These are phyloP conservation scores for Arthrinium phaeospermum DNA, from an alignment of 2,329 filamentous ascomycete species.

Conservation along the genomic window DNA sequence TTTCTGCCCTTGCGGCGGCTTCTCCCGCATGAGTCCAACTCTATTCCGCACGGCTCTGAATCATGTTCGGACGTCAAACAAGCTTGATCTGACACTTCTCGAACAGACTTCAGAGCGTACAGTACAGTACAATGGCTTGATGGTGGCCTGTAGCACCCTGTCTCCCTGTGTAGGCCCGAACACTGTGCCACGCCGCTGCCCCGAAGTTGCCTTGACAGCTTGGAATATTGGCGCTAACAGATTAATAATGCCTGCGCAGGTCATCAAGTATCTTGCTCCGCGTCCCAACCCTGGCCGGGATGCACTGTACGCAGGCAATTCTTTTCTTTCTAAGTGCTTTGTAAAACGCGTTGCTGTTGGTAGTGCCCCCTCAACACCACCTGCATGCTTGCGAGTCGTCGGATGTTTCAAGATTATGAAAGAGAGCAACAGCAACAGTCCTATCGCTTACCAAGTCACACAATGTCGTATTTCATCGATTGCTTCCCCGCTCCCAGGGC, in stretches of 20 bases:
- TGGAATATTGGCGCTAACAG: slow-evolving; percentile 2
- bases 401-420: slow-evolving; percentile 17
- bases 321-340: neutral
- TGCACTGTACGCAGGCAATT: neutral
- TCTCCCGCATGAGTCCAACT: slow-evolving; percentile 9
- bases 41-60: slow-evolving; percentile 7
- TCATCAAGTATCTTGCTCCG: neutral
- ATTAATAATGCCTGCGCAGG: slow-evolving; percentile 15
- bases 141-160: neutral
- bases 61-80: slow-evolving; percentile 12
- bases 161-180: neutral
- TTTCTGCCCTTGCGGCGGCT: slow-evolving; percentile 5
- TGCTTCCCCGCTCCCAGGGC: slow-evolving; percentile 10
- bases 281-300: neutral
- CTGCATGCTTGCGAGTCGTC: slow-evolving; percentile 2
- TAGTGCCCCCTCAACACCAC: neutral
- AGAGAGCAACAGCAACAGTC: neutral
- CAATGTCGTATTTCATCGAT: slow-evolving; percentile 14
- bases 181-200: slow-evolving; percentile 8
- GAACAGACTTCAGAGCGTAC: neutral
- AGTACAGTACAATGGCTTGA: neutral
- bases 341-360: neutral
- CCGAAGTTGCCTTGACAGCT: slow-evolving; percentile 12
- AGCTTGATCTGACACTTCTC: slow-evolving; percentile 9
- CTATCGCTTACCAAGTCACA: slow-evolving; percentile 19